These are phyloP conservation scores for Boletus speciosus DNA, from an alignment of 768 basidiomycete species.

Conservation along the genomic window DNA sequence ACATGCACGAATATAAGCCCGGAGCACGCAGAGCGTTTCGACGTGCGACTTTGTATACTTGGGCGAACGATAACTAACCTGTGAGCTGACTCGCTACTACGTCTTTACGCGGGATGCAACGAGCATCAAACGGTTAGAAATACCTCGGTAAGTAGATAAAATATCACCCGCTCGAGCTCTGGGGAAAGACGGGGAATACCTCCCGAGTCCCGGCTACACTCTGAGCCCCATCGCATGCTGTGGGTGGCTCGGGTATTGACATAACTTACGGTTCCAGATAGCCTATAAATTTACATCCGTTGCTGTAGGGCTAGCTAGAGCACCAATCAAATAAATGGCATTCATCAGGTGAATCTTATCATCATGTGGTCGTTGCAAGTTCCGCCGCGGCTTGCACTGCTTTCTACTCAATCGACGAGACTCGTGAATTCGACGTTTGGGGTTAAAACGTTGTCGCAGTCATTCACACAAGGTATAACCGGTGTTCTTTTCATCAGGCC, in stretches of 20 bases:
- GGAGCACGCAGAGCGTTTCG: constrained; percentile 2
- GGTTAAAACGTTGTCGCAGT: no score
- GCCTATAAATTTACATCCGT: no score
- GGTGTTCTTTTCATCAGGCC: no score
- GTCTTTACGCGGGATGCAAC: constrained; percentile 14
- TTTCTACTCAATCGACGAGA: no score
- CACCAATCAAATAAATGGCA: no score
- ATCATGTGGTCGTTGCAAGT: no score
- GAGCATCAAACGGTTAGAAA: constrained; percentile 12
- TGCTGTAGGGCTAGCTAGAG: no score
- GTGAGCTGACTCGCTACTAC: neutral
- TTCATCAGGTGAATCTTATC: no score
- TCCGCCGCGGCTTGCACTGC: no score
- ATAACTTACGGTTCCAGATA: neutral
- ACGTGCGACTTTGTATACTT: constrained; percentile 9
- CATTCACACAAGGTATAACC: no score
- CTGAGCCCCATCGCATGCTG: neutral
- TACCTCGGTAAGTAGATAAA: constrained; percentile 9
- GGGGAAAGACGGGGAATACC: constrained; percentile 12
- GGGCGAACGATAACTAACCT: neutral
- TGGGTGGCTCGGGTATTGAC: neutral
- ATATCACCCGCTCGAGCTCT: constrained; percentile 21
- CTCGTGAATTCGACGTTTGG: no score
- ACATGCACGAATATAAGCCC: no score
- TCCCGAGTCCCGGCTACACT: neutral